Base-by-base conservation (phyloP, 139 green algal species). In the Chlamydomonas sphaeroides region DNA sequence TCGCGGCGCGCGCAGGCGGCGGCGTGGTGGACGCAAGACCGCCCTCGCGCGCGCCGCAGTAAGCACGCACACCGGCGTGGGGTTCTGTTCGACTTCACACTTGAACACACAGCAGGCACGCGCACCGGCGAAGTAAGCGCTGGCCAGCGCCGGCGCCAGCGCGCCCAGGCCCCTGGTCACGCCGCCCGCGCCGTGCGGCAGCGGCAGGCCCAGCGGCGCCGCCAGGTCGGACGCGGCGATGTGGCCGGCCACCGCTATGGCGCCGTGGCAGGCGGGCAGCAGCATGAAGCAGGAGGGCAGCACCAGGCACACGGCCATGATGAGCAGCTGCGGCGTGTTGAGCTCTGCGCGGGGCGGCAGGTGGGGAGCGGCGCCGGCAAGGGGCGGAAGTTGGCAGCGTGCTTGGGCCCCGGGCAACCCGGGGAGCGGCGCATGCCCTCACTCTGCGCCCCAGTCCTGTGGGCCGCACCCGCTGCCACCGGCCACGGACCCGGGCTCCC, bases 221-320 rank as follows among this genome's bases (percentile, higher is more conserved):
- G 59, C 2, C 23, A 78, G 32, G 62, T 84, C 65, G 3, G 38
- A 20, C 7, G 42, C 32, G 49, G 63, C 8, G 33, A 84, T 33
- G 21, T 70, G 33, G 36, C 56, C 79, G 10, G 74, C 39, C 73
- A 79, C 72, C 6, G 49, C 5, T n/a, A 85, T 10, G 7, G 38
- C 38, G 4, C 77, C 78, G 48, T 79, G 65, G 32, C 66, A 77
- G 33, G 85, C 56, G 17, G 85, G 85, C 65, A 89, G 85, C 73
- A 89, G 79, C 65, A 86, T 61, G 79, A 89, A 45, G 57, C 86
- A 51, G 51, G 41, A 56, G 41, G 85, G 85, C 65, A 86, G 35
- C 71, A 89, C 59, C 51, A 83, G 21, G 63, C 79, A 70, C 25
- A 38, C 28, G 30, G 84, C 41, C 26, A 79, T 41, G 33, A 86